Evolutionary conservation across 2,329 filamentous ascomycete species (phyloP), one percentile per base, ranked within the genome.

Genomic region (Blastomyces gilchristii): DNA sequence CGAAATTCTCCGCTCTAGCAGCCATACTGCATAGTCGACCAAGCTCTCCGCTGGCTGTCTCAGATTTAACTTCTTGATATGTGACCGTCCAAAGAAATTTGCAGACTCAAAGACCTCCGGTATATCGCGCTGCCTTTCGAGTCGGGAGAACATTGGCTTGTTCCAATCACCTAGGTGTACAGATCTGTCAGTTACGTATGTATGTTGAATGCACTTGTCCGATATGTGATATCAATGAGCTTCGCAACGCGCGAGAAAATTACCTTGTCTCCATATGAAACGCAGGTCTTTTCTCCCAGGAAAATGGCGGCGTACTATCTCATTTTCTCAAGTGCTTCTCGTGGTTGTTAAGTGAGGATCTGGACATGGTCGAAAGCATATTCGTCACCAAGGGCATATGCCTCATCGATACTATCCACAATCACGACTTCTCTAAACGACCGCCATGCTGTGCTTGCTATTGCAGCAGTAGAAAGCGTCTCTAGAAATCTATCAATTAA

Each of bases 101-200:
- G n/a, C 81, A 80, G 1, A 83, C 81, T 81, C 81, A 83, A 3
- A 83, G 72, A 1, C 81, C 81, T 1, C 81, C 81, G 0, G 81
- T 83, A 66, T 80, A 83, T 2, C 78, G 70, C 0, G 78, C 77
- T 0, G 80, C 80, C 25, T 76, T 75, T 1, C 76, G 72, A 0
- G 81, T 83, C 0, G 81, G 81, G 0, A 83, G 72, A 2, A 83
- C 81, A 66, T 83, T 83, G 81, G 67, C 83, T 83, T 2, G 81
- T 83, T 1, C 81, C 81, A 63, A 83, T 83, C 45, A 78, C 79
- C 78, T 81, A 5, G 1, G 56, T 11, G 31, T 3, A 22, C 28
- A 59, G 3, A 49, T 59, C 37, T 34, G 57, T 41, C 12, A 59
- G 22, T 31, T 12, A 22, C 8, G 31, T 56, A 4, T 41, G 54